phyloP scores from a whole-genome alignment of 1,284 basidiomycete species.

The Rhodotorula sp. region DNA sequence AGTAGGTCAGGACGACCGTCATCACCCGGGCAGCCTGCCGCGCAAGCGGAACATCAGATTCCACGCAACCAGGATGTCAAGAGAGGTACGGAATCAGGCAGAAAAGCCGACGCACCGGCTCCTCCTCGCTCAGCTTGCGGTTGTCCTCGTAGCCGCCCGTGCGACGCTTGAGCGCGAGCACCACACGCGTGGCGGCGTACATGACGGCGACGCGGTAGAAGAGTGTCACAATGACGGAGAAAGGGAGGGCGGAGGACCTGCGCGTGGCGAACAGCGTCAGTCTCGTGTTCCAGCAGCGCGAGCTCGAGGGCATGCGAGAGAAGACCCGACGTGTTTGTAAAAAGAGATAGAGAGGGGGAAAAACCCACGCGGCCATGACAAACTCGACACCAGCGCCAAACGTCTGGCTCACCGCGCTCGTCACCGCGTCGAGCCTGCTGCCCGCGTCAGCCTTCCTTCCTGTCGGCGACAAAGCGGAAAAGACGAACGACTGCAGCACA shows the following conservation, averaged over 20 bases:
- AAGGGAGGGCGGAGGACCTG: slow-evolving; percentile 46
- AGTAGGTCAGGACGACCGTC: slow-evolving; percentile 40
- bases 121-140: slow-evolving; percentile 40
- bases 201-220: slow-evolving; percentile 46
- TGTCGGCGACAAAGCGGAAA: not conserved
- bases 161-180: slow-evolving; percentile 42
- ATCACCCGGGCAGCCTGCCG: slow-evolving; percentile 33
- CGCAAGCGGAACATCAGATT: not conserved
- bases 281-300: not conserved
- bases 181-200: slow-evolving; percentile 44
- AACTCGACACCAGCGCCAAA: slow-evolving; percentile 47
- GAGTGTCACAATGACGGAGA: slow-evolving; percentile 46
- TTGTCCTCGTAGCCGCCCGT: slow-evolving; percentile 43
- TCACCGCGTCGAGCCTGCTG: slow-evolving; percentile 27
- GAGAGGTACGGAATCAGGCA: not conserved
- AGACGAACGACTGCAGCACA: slow-evolving; percentile 36
- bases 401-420: slow-evolving; percentile 34
- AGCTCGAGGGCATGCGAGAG: not conserved
- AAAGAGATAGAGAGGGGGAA: not conserved
- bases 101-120: slow-evolving; percentile 25
- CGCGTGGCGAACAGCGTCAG: not conserved
- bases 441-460: not conserved
- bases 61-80: not conserved
- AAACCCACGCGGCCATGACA: slow-evolving; percentile 40
- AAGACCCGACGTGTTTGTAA: not conserved